Conservation (phyloP, 31 red algal species). For the Bonnemaisonia californica region DNA sequence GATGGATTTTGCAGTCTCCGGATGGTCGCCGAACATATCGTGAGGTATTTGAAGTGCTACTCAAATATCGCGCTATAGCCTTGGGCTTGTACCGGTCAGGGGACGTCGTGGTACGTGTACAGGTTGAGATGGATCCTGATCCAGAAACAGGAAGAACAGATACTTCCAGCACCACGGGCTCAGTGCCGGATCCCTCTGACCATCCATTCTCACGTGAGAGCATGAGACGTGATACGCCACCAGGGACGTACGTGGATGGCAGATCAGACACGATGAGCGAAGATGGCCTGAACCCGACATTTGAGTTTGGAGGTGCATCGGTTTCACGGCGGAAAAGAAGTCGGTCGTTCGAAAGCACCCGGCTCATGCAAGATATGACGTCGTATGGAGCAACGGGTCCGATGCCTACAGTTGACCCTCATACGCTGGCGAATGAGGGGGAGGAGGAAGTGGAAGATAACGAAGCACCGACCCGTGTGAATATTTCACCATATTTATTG, state of each 20-base stretch:
- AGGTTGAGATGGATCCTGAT: slow-evolving; percentile 32
- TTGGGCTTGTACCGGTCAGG: slow-evolving; percentile 82
- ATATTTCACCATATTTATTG: slow-evolving; percentile 30
- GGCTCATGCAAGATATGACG: slow-evolving; percentile 21
- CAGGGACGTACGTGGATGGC: not conserved
- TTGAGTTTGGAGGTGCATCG: slow-evolving; percentile 32
- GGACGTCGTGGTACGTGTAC: slow-evolving; percentile 63
- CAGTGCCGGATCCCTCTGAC: too few relatives aligned
- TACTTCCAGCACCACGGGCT: not conserved
- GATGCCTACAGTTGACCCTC: not conserved
- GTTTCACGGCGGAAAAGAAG: slow-evolving; percentile 1
- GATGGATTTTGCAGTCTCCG: slow-evolving; percentile 51
- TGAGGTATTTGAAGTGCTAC: slow-evolving; percentile 70
- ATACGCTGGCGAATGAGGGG: not conserved
- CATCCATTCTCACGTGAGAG: not conserved
- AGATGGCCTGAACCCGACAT: not conserved
- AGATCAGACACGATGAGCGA: not conserved
- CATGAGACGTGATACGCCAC: not conserved
- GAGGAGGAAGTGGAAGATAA: not conserved
- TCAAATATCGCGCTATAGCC: slow-evolving; percentile 55
- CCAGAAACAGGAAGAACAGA: not conserved
- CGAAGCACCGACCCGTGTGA: not conserved
- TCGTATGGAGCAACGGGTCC: slow-evolving; percentile 21
- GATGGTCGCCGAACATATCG: slow-evolving; percentile 61
- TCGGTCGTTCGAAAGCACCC: slow-evolving; percentile 15